phyloP scores from a whole-genome alignment of 2,329 filamentous ascomycete species.

The Chaetomiaceae sp. region DNA sequence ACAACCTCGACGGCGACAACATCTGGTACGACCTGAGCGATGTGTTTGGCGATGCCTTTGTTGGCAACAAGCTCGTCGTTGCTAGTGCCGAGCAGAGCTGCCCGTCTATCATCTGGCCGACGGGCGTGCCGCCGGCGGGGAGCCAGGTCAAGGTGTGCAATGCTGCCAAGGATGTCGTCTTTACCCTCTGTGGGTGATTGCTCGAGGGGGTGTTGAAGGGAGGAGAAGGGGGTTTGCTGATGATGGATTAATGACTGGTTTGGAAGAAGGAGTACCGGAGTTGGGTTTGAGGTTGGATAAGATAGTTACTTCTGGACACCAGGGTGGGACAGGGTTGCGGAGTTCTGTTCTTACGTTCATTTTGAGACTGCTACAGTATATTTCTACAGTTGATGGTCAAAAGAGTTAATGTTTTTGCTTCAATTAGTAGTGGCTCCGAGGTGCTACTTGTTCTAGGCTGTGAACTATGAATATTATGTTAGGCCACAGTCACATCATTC shows the following conservation, averaged over 20 bases:
- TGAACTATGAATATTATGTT: too few relatives aligned
- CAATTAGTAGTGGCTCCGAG: too few relatives aligned
- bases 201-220: neutral
- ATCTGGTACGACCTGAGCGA: slow-evolving; percentile 40
- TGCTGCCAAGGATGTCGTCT: slow-evolving; percentile 30
- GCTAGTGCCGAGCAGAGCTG: slow-evolving; percentile 31
- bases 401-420: too few relatives aligned
- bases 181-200: slow-evolving; percentile 35
- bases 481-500: too few relatives aligned
- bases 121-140: slow-evolving; percentile 34
- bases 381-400: too few relatives aligned
- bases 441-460: too few relatives aligned
- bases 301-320: too few relatives aligned
- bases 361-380: too few relatives aligned
- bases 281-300: neutral
- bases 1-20: slow-evolving; percentile 33
- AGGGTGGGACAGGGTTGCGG: too few relatives aligned
- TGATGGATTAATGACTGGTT: too few relatives aligned
- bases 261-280: neutral
- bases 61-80: slow-evolving; percentile 32
- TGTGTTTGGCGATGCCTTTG: slow-evolving; percentile 39
- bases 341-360: neutral
- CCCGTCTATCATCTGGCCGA: slow-evolving; percentile 34
- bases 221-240: neutral
- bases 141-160: slow-evolving; percentile 38